Conservation (phyloP, 495 filamentous ascomycete genomes). For the Terfezia claveryi region DNA sequence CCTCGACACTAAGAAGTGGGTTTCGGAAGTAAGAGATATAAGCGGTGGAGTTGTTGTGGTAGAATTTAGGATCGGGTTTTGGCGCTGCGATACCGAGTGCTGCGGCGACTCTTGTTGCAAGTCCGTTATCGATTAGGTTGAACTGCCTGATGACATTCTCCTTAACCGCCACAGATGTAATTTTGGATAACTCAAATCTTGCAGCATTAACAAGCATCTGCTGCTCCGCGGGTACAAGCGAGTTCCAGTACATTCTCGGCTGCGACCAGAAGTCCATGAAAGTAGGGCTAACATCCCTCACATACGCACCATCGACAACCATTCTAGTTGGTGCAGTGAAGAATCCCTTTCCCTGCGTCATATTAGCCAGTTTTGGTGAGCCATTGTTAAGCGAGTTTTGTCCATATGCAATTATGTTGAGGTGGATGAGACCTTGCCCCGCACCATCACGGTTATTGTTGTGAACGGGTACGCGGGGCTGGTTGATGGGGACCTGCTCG, state of each 20-base stretch:
- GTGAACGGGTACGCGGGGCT: slow-evolving; percentile 38
- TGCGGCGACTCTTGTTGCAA: slow-evolving; percentile 41
- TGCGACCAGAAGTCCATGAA: slow-evolving; percentile 62
- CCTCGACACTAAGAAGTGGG: slow-evolving; percentile 36
- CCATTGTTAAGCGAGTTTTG: slow-evolving; percentile 47
- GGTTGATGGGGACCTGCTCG: slow-evolving; percentile 55
- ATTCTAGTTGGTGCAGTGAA: slow-evolving; percentile 43
- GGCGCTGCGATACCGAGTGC: slow-evolving; percentile 38
- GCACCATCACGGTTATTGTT: slow-evolving; percentile 53
- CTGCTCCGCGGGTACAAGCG: slow-evolving; percentile 42
- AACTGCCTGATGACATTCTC: slow-evolving; percentile 45
- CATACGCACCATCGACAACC: slow-evolving; percentile 29
- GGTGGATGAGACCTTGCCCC: slow-evolving; percentile 32
- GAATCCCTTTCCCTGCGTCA: slow-evolving; percentile 47
- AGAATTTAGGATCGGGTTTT: slow-evolving; percentile 37
- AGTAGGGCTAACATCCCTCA: slow-evolving; percentile 37
- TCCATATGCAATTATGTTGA: slow-evolving; percentile 32
- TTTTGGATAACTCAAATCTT: slow-evolving; percentile 46
- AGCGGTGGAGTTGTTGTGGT: slow-evolving; percentile 46
- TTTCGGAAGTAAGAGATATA: slow-evolving; percentile 37
- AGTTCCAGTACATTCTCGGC: slow-evolving; percentile 57
- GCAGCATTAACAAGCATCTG: slow-evolving; percentile 61
- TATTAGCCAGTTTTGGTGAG: slow-evolving; percentile 45
- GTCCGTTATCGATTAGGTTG: slow-evolving; percentile 46
- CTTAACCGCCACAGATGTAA: slow-evolving; percentile 34